A percentile compares a stretch with the other conserved stretches of the same genome.
These are phyloP conservation scores for Nakazawaea laoshanensis DNA, from an alignment of 805 yeast genomes.

Conservation along the genomic window DNA sequence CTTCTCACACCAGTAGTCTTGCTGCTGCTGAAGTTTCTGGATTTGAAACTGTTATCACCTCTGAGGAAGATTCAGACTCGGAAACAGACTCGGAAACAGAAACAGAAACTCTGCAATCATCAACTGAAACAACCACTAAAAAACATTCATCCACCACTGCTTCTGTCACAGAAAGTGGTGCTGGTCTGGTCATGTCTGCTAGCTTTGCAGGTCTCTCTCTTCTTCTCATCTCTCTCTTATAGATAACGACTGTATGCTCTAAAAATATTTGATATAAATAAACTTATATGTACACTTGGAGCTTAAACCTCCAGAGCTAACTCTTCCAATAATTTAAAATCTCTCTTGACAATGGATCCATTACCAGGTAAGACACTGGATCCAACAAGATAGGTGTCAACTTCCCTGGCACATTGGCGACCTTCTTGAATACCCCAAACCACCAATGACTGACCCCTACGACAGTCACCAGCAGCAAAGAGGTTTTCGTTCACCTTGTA, in stretches of 20 bases:
- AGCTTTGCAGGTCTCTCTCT: too few species aligned
- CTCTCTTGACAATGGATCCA: constrained; percentile 86
- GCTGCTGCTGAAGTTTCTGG: constrained; percentile 2
- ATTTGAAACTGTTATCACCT: not conserved
- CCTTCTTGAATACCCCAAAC: constrained; percentile 99
- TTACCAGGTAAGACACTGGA: constrained; percentile 82
- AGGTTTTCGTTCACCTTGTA: constrained; percentile 70
- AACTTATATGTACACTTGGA: too few species aligned
- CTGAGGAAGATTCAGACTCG: too few species aligned
- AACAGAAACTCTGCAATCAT: not conserved
- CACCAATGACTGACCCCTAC: constrained; percentile 96
- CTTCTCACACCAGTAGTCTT: constrained; percentile 1
- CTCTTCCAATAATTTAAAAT: constrained; percentile 68
- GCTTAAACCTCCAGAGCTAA: constrained; percentile 55
- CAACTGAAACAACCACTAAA: not conserved
- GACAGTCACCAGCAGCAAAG: constrained; percentile 97
- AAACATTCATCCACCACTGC: not conserved
- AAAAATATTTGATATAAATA: too few species aligned
- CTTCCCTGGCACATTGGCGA: constrained; percentile 95
- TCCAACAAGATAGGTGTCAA: constrained; percentile 74
- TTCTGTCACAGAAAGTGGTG: not conserved
- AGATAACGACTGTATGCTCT: too few species aligned
- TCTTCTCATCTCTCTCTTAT: too few species aligned
- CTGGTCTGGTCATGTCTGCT: too few species aligned
- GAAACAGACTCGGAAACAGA: too few species aligned